Conservation (phyloP, 495 filamentous ascomycete genomes). For the Talaromyces borbonicus region DNA sequence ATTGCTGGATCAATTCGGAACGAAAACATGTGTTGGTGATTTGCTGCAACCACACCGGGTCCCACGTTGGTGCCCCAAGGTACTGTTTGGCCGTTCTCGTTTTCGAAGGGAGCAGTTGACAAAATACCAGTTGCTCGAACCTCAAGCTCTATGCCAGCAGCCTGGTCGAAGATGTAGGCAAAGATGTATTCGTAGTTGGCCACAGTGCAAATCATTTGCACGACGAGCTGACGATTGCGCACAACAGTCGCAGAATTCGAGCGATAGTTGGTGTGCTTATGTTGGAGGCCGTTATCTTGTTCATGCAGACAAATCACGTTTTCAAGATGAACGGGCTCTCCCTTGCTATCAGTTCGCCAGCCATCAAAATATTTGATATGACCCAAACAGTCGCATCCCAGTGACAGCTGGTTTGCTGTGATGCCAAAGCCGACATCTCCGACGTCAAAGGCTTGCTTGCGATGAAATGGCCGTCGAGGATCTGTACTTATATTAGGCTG, state of each 20-base stretch:
- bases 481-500: constrained; percentile 22
- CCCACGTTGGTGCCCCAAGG: constrained; percentile 78
- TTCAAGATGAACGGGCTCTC: constrained; percentile 39
- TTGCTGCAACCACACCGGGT: constrained; percentile 66
- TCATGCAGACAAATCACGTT: constrained; percentile 60
- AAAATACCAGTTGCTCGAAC: constrained; percentile 81
- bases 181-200: constrained; percentile 85
- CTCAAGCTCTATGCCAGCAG: constrained; percentile 69
- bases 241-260: constrained; percentile 47
- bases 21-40: constrained; percentile 86
- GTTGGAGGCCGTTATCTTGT: constrained; percentile 54
- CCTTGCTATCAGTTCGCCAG: constrained; percentile 40
- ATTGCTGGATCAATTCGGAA: constrained; percentile 77
- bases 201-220: constrained; percentile 71
- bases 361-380: constrained; percentile 54
- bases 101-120: constrained; percentile 59
- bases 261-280: constrained; percentile 64
- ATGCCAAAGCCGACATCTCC: constrained; percentile 57
- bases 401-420: constrained; percentile 56
- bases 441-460: constrained; percentile 61
- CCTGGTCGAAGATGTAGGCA: constrained; percentile 74
- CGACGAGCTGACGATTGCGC: constrained; percentile 45
- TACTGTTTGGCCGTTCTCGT: constrained; percentile 34
- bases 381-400: constrained; percentile 59
- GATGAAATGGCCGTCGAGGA: constrained; percentile 52